Percentiles rank a stretch among this genome's conserved stretches.
These are phyloP conservation scores for Phaeomoniella chlamydospora DNA, from an alignment of 2,329 filamentous ascomycete genomes.

Conservation along the genomic window DNA sequence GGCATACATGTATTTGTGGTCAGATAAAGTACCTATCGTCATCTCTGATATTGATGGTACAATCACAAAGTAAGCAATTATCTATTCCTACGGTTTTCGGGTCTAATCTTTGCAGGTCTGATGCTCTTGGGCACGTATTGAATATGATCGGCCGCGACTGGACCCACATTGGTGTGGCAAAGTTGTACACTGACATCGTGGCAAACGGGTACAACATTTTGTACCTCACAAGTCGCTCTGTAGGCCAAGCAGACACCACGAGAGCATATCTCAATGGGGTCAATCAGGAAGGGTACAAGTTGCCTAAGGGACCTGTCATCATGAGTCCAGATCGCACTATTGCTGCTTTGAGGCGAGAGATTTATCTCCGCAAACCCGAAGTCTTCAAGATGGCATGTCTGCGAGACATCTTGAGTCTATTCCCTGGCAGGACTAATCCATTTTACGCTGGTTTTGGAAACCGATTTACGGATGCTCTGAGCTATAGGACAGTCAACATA, in stretches of 20 bases:
- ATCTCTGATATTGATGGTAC: slow-evolving; percentile 98
- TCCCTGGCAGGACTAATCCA: slow-evolving; percentile 60
- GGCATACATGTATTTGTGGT: slow-evolving; percentile 90
- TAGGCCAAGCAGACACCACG: slow-evolving; percentile 85
- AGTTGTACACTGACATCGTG: slow-evolving; percentile 89
- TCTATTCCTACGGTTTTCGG: slow-evolving; percentile 22
- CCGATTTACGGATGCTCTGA: slow-evolving; percentile 86
- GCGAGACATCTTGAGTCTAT: slow-evolving; percentile 82
- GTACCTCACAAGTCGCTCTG: slow-evolving; percentile 87
- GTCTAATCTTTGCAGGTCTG: too few relatives aligned
- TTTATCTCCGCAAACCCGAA: slow-evolving; percentile 91
- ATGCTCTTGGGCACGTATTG: slow-evolving; percentile 82
- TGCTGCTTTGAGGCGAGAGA: slow-evolving; percentile 76
- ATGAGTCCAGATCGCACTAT: slow-evolving; percentile 91
- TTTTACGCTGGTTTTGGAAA: slow-evolving; percentile 98
- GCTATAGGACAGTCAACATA: slow-evolving; percentile 91
- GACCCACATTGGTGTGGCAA: slow-evolving; percentile 93
- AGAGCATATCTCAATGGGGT: slow-evolving; percentile 82
- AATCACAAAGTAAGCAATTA: slow-evolving; percentile 96
- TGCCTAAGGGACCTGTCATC: slow-evolving; percentile 86
- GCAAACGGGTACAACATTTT: slow-evolving; percentile 98
- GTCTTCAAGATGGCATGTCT: slow-evolving; percentile 99
- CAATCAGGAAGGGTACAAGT: slow-evolving; percentile 67
- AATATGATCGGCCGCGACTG: slow-evolving; percentile 97
- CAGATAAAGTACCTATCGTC: slow-evolving; percentile 78